Base-by-base conservation (phyloP, 2,329 filamentous ascomycete genomes). In the Aspergillus ochraceoroseus region DNA sequence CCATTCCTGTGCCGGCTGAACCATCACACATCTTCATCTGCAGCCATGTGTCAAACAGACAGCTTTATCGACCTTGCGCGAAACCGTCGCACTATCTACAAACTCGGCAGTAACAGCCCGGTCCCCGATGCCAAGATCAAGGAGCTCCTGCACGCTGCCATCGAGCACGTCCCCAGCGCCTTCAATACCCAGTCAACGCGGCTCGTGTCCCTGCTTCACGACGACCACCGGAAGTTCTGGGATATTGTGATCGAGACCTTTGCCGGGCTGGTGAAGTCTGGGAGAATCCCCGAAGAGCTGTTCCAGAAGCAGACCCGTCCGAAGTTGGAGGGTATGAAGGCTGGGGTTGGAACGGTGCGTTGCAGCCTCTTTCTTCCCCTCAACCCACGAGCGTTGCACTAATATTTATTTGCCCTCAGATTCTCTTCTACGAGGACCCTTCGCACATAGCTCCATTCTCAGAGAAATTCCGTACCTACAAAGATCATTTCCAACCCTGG, bases 151-250 rank as follows among this genome's bases (percentile, higher is more conserved):
- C 56, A 64, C 37, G 48, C 57, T 8, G 73, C 79, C 39, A 71
- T 92, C 52, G 71, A 79, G 45, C 74, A 87, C 63, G 74, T 83
- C 2, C 89, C 89, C 29, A 83, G 79, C 37, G 80, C 82, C 50
- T 95, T 95, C 82, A 95, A 95, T 79, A 85, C 80, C 28, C 89
- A 95, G 72, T 80, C 80, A 53, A 83, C 85, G 52, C 82, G 89
- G 44, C 70, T 84, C 43, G 76, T 94, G 32, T 76, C 95, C 36
- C 78, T 95, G 40, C 75, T 92, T 58, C 82, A 84, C 57, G 77
- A 76, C 47, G 85, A 95, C 65, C 89, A 95, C 72, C 81, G 88
- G 57, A 83, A 85, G 70, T 79, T 94, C 54, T 95, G 89, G 90
- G 82, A 87, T 62, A 73, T 87, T 44, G 75, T 80, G 40, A 66